Evolutionary conservation across 1,139 yeast genomes (phyloP), one percentile per base, ranked within the genome.

Genomic region (Maudiozyma humilis): DNA sequence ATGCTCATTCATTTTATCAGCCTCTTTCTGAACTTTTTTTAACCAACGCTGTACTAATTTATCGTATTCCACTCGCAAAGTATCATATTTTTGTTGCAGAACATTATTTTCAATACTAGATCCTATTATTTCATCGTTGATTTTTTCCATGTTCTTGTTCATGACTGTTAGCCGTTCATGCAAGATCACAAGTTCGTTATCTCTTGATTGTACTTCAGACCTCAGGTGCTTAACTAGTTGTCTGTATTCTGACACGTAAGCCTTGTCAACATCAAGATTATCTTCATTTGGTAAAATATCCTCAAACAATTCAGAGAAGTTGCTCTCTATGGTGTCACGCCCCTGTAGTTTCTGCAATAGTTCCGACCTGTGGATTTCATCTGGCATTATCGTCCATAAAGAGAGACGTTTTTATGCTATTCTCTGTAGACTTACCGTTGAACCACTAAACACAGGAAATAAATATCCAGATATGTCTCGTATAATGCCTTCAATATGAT

Each of bases 121-220:
- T 20, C 86, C 76, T 39, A 87, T 68, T 14, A 82, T 64, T 52
- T 84, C 93, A 59, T 86, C 94, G 51, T 83, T 82, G 36, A 82
- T 66, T 14, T 73, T 65, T 51, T 81, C 87, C 19, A 79, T 69
- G 13, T 79, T 72, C 49, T 73, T 72, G 43, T 72, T 71, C 60
- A 75, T 78, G 49, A 78, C 73, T n/a, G 56, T 56, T 3, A 76
- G 57, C 43, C 78, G 81, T 40, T 73, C 71, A 13, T 47, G 41
- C 42, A 57, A 42, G 13, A 43, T 41, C 5, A 31, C 32, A 1
- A 58, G 46, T 29, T 54, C 54, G 6, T 15, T 27, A 7, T 57
- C 57, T 32, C 51, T 54, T 3, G 35, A 33, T 12, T 40, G 45
- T 19, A 56, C 44, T 27, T 50, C 56, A 14, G 40, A 37, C 31